Percentiles rank a stretch among this genome's conserved stretches.
phyloP scores from a whole-genome alignment of 148 eudicot species.

The Talinum fruticosum region DNA sequence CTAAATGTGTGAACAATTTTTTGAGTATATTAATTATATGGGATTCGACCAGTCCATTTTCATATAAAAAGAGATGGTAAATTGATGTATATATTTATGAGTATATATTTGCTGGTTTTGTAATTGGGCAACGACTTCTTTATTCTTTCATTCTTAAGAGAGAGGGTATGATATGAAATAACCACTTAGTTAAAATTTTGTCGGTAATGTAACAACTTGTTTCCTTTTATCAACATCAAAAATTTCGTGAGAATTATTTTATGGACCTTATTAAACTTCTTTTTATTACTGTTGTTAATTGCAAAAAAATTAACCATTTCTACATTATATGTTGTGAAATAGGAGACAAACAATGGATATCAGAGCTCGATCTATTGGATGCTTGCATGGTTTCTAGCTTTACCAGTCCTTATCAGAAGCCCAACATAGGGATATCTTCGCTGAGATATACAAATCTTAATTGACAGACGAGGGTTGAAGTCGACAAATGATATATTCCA shows the following conservation, averaged over 20 bases:
- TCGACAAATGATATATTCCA: not conserved
- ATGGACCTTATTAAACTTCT: too few relatives aligned
- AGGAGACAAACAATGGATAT: conserved; percentile 33
- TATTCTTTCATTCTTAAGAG: too few relatives aligned
- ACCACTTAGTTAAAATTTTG: too few relatives aligned
- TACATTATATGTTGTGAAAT: conserved; percentile 12
- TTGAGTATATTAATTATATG: not conserved
- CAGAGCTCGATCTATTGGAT: conserved; percentile 42
- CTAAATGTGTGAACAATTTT: not conserved
- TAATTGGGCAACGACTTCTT: too few relatives aligned
- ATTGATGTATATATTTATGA: too few relatives aligned
- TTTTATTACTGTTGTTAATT: too few relatives aligned
- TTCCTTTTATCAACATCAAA: too few relatives aligned
- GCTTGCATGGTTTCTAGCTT: conserved; percentile 43
- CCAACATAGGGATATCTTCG: conserved; percentile 5
- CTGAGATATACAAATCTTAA: not conserved
- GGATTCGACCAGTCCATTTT: not conserved
- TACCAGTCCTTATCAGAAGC: conserved; percentile 38
- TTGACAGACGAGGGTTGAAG: not conserved
- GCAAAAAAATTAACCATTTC: not conserved
- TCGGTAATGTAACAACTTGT: too few relatives aligned
- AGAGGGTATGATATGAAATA: too few relatives aligned
- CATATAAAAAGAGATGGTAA: not conserved
- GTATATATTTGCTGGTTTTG: not conserved
- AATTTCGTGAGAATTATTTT: too few relatives aligned